These are phyloP conservation scores for Ogataea trehaloabstinens DNA, from an alignment of 805 yeast genomes.

Conservation along the genomic window DNA sequence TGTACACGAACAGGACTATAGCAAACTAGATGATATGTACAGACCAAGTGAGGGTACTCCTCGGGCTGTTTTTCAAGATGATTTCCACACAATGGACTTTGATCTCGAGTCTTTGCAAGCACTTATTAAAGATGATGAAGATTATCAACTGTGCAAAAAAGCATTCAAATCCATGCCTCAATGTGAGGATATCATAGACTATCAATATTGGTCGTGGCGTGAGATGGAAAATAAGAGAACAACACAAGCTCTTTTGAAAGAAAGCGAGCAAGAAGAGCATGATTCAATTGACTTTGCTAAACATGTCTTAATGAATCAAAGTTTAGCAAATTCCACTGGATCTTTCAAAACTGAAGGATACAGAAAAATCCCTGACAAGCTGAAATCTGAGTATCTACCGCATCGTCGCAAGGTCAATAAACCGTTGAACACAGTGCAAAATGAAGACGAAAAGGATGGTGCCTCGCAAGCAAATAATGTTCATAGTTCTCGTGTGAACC, in stretches of 20 bases:
- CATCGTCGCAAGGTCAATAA: slow-evolving; percentile 69
- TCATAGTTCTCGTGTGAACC: slow-evolving; percentile 77
- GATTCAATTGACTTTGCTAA: slow-evolving; percentile 30
- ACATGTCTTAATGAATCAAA: slow-evolving; percentile 21
- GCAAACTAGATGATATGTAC: slow-evolving; percentile 35
- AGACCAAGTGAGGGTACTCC: slow-evolving; percentile 55
- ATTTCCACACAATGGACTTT: slow-evolving; percentile 36
- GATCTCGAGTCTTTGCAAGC: slow-evolving; percentile 52
- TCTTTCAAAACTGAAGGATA: slow-evolving; percentile 75
- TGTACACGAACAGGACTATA: slow-evolving; percentile 23
- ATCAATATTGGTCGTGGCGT: slow-evolving; percentile 69
- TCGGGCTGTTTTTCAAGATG: slow-evolving; percentile 50
- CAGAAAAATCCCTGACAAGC: slow-evolving; percentile 64
- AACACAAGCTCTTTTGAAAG: slow-evolving; percentile 12
- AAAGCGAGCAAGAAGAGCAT: slow-evolving; percentile 22
- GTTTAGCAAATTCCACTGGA: slow-evolving; percentile 47
- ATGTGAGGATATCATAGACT: slow-evolving; percentile 29
- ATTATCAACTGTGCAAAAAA: slow-evolving; percentile 50
- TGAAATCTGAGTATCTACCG: slow-evolving; percentile 74
- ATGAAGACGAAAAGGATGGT: slow-evolving; percentile 50
- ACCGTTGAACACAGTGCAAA: slow-evolving; percentile 72
- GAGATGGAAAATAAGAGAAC: slow-evolving; percentile 33
- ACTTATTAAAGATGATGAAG: slow-evolving; percentile 73
- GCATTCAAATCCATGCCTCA: slow-evolving; percentile 34
- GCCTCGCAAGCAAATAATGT: slow-evolving; percentile 33